phyloP scores from a whole-genome alignment of 2,329 filamentous ascomycete genomes.

The Colletotrichum zoysiae region DNA sequence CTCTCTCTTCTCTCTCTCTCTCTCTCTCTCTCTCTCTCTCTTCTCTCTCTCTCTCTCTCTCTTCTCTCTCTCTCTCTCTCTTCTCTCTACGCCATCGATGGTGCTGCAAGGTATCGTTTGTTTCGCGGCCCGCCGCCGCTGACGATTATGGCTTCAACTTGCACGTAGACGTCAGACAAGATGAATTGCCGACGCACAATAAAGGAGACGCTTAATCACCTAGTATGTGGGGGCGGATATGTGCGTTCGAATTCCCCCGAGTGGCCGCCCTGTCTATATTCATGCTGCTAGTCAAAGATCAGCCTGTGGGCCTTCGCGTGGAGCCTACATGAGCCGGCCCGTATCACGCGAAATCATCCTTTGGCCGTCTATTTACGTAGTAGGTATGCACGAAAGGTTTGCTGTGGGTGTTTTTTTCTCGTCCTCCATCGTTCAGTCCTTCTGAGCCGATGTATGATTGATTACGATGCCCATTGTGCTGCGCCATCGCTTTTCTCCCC shows the following conservation, averaged over 20 bases:
- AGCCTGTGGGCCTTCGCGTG: conserved; percentile 15
- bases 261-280: conserved; percentile 28
- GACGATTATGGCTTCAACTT: conserved; percentile 10
- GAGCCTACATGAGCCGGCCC: conserved; percentile 15
- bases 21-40: too few relatives aligned
- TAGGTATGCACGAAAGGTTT: not conserved
- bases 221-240: conserved; percentile 41
- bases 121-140: not conserved
- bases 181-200: conserved; percentile 32
- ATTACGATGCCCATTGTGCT: too few relatives aligned
- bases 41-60: not conserved
- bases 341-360: conserved; percentile 18
- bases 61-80: not conserved
- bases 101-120: not conserved
- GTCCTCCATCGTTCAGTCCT: not conserved
- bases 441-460: too few relatives aligned
- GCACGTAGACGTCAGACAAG: conserved; percentile 21
- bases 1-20: too few relatives aligned
- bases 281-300: conserved; percentile 18
- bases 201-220: conserved; percentile 36
- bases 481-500: not conserved
- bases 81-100: not conserved
- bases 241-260: conserved; percentile 39
- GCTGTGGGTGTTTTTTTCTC: not conserved
- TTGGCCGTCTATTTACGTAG: not conserved